Base-by-base conservation (phyloP, 164 flowering plant species). In the Tetracentron sinense region DNA sequence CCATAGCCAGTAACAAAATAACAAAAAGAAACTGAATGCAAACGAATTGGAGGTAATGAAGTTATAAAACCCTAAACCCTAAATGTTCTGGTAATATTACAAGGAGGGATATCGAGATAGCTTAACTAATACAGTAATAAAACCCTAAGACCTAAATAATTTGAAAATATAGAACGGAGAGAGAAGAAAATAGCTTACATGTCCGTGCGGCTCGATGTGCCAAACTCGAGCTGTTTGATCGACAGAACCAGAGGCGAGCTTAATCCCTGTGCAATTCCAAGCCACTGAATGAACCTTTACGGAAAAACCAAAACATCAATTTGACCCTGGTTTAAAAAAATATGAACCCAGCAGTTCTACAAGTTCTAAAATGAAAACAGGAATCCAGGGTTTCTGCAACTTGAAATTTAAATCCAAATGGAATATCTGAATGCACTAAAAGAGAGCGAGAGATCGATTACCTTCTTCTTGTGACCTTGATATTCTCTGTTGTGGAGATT, bases 201-300 rank as follows among this genome's bases (percentile, higher is more conserved):
- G 97, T 47, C 92, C 90, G 42, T 89, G 96, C 8, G 87, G 86
- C 72, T 93, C 97, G 68, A 90, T 85, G 60, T 80, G 91, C 95
- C 97, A 93, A 65, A 90, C 62, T 30, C 97, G 80, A 72, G 98
- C 98, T 0, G 98, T 90, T 73, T 93, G 98, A 75, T 90, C 96
- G 6, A 93, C 98, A 21, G 96, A 90, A 62, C 95, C 97, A 0
- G 98, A 89, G 19, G 98, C 98, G 1, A 94, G 85, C 82, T 91
- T 94, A 53, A 85, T 83, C 42, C 98, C 97, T 4, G 79, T 67
- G 66, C 96, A 94, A 72, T 91, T 94, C 98, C 98, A 94, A 28
- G 98, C 96, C 58, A 94, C n/a, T n/a, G n/a, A n/a, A n/a, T n/a
- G n/a, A 23, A 93, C 98, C 98, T 93, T 25, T 21, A 16, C 4